Conservation (phyloP, 2,329 filamentous ascomycete species). For the Pseudogymnoascus sp. region DNA sequence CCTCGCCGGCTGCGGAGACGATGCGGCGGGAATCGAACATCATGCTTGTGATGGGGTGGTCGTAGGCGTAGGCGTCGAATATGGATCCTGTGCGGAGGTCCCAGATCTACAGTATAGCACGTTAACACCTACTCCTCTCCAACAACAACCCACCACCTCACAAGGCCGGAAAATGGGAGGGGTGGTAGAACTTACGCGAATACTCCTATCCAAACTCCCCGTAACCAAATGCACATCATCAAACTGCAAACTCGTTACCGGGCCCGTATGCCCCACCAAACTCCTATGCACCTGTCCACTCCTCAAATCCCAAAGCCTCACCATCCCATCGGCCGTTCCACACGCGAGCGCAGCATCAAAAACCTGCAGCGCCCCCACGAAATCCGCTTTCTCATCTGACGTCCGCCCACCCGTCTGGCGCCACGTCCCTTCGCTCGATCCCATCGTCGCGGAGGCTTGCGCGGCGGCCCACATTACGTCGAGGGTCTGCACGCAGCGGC, state of each 20-base stretch:
- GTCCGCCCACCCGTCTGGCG: constrained; percentile 57
- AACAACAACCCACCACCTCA: neutral
- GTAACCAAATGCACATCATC: constrained; percentile 94
- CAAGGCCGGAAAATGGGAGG: neutral
- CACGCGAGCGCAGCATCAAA: constrained; percentile 95
- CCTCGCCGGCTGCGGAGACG: constrained; percentile 81
- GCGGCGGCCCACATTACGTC: constrained; percentile 98
- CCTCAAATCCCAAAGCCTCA: constrained; percentile 90
- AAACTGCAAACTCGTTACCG: constrained; percentile 91
- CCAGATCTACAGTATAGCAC: constrained; percentile 69
- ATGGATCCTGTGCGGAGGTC: constrained; percentile 94
- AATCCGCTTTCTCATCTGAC: constrained; percentile 68
- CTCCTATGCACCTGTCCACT: constrained; percentile 96
- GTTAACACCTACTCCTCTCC: neutral
- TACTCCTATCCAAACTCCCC: constrained; percentile 84
- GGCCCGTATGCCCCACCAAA: constrained; percentile 89
- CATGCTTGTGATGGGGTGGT: constrained; percentile 87
- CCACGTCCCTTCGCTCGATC: constrained; percentile 60
- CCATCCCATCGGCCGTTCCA: constrained; percentile 95
- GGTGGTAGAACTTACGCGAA: constrained; percentile 62
- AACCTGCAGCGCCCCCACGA: constrained; percentile 89
- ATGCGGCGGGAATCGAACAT: constrained; percentile 93
- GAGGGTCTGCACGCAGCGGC: constrained; percentile 93
- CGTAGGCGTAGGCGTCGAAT: constrained; percentile 92
- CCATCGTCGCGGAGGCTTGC: constrained; percentile 69